A percentile compares a stretch with the other conserved stretches of the same genome.
Evolutionary conservation across 345 rosid genomes (phyloP).

Genomic region (Stellera chamaejasme): DNA sequence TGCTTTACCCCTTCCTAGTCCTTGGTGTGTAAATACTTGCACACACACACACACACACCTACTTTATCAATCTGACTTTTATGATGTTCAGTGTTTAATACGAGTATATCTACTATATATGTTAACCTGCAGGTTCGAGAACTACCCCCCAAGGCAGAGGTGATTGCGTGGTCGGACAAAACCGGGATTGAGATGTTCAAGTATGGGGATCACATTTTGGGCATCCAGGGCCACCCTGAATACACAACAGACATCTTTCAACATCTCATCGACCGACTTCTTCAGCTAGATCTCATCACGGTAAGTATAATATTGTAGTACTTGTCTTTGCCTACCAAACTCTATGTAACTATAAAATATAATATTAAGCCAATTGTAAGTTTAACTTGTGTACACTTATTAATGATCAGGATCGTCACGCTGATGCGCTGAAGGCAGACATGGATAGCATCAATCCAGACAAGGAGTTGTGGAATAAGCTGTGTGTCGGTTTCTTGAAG

Average conservation of each 20-base stretch:
- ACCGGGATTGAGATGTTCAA: slow-evolving; percentile 53
- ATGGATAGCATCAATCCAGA: slow-evolving; percentile 39
- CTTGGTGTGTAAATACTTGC: not conserved
- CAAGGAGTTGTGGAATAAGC: slow-evolving; percentile 40
- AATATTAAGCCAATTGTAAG: too few species aligned
- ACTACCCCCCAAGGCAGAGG: slow-evolving; percentile 43
- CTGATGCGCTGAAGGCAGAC: slow-evolving; percentile 31
- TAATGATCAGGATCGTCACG: slow-evolving; percentile 30
- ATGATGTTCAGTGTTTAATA: not conserved
- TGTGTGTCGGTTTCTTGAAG: slow-evolving; percentile 56
- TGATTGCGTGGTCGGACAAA: slow-evolving; percentile 41
- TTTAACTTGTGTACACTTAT: not conserved
- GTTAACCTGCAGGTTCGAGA: slow-evolving; percentile 30
- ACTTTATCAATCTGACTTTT: not conserved
- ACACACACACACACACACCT: not conserved
- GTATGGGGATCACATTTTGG: slow-evolving; percentile 61
- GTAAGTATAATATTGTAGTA: slow-evolving; percentile 12
- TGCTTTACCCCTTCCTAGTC: not conserved
- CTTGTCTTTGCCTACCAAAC: not conserved
- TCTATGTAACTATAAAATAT: too few species aligned
- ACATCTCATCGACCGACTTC: slow-evolving; percentile 42
- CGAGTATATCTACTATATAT: not conserved
- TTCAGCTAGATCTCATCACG: slow-evolving; percentile 20
- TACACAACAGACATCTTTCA: slow-evolving; percentile 52
- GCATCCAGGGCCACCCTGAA: slow-evolving; percentile 80